These are phyloP conservation scores for Venturia aucupariae DNA, from an alignment of 2,329 filamentous ascomycete genomes.

Conservation along the genomic window DNA sequence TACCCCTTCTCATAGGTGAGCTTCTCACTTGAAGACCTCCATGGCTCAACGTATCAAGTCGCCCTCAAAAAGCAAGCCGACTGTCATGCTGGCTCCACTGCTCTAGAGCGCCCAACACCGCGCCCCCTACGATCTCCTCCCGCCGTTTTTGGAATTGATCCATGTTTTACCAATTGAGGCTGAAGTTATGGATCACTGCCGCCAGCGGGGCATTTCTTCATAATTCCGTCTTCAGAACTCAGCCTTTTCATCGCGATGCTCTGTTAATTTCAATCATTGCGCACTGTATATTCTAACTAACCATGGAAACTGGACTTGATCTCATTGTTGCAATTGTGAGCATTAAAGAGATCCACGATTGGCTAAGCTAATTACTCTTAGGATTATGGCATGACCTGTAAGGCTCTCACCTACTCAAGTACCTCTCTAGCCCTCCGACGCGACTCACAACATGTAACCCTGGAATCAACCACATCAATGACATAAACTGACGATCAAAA, in stretches of 20 bases:
- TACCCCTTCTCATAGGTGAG: neutral
- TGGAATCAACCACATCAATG: neutral
- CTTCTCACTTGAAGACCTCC: neutral
- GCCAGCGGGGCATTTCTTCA: neutral
- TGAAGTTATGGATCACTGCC: neutral
- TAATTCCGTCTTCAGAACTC: neutral
- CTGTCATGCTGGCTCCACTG: neutral
- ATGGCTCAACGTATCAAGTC: neutral
- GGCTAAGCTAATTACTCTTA: constrained; percentile 17
- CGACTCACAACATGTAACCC: neutral
- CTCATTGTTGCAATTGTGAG: constrained; percentile 2
- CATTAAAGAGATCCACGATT: neutral
- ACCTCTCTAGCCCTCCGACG: neutral
- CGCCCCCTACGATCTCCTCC: neutral
- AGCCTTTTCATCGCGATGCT: neutral
- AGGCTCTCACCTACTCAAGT: constrained; percentile 11
- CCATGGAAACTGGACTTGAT: neutral
- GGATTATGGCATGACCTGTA: constrained; percentile 31
- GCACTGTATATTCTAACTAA: neutral
- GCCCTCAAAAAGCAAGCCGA: neutral
- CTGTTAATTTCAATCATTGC: neutral
- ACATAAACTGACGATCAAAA: neutral
- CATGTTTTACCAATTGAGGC: neutral
- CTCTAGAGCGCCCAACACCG: neutral
- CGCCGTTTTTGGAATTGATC: too few species aligned